Base-by-base conservation (phyloP, 2,329 filamentous ascomycete species). In the Fusarium equiseti region DNA sequence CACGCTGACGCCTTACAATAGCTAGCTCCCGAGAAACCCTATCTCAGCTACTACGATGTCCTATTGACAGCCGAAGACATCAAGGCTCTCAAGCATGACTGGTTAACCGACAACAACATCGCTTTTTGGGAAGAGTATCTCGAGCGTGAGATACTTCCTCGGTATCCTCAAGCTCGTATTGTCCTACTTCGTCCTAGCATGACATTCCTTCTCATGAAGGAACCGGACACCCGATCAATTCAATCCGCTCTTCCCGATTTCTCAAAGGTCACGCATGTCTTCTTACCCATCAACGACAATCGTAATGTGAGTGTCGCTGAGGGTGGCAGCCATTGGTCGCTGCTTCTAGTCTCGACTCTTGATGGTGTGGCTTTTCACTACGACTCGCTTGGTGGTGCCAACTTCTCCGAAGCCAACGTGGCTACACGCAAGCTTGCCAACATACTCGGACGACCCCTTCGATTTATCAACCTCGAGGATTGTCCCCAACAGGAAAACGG, bases 121-220 rank as follows among this genome's bases (percentile, higher is more conserved):
- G 91, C 94, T 53, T 98, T 99, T 79, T 99, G 96, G 95, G 93
- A 98, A 87, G 95, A 98, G 87, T 97, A 90, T 79, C 90, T 99
- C 71, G 96, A 99, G 81, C 93, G 90, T 68, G 95, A 98, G 83
- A 90, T 94, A 66, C 90, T 99, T 29, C 85, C 86, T 31, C 88
- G 90, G 74, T 97, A 92, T 78, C 92, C 93, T 12, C 90, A 92
- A 77, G 94, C 94, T 22, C 89, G 94, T 70, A 97, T 99, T 78
- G 87, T 95, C 65, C 92, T 99, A 60, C 90, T 99, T 29, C 92
- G 95, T 15, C 96, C 96, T 1, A 93, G 91, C 76, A 97, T 98
- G 92, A 91, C 93, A 59, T 97, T 96, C 79, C 90, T 98, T 80
- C 88, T 98, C 68, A 92, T 96, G 84, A 91, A 94, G 78, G 92